A percentile compares a stretch with the other conserved stretches of the same genome.
Evolutionary conservation across 805 yeast genomes (phyloP).

Genomic region (Yamadazyma philogaea): DNA sequence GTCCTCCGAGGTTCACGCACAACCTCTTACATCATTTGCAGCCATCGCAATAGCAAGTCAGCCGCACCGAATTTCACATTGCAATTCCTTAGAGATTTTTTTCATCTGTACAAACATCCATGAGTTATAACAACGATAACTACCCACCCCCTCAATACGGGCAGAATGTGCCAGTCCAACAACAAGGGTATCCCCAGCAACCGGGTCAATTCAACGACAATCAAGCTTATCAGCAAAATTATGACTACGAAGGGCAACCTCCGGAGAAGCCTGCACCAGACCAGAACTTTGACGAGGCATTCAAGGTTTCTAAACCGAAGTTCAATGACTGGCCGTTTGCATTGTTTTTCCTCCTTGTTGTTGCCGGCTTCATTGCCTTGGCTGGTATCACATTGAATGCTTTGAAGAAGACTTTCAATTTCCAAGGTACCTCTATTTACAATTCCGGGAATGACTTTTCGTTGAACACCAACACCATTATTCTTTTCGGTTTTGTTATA

Average conservation of each 20-base stretch:
- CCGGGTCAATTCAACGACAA: conserved; percentile 4
- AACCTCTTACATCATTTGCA: not conserved
- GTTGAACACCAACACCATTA: conserved; percentile 69
- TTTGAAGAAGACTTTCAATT: conserved; percentile 52
- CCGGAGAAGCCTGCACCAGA: conserved; percentile 33
- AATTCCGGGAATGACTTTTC: conserved; percentile 51
- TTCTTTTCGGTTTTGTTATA: conserved; percentile 64
- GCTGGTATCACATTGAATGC: conserved; percentile 68
- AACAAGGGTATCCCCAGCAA: conserved; percentile 15
- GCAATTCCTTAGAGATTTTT: not conserved
- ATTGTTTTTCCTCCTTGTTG: conserved; percentile 42
- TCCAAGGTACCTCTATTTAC: conserved; percentile 65
- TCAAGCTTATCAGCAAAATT: conserved; percentile 11
- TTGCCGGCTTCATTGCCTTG: conserved; percentile 66
- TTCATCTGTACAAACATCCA: not conserved
- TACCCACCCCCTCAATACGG: conserved; percentile 8
- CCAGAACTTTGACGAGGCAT: conserved; percentile 60
- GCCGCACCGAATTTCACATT: conserved; percentile 12
- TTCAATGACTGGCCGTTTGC: conserved; percentile 74
- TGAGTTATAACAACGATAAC: conserved; percentile 13
- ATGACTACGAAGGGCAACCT: conserved; percentile 30
- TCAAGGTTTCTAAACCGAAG: conserved; percentile 59
- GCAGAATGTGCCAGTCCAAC: conserved; percentile 14
- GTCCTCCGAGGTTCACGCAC: too few relatives aligned
- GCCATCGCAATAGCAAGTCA: conserved; percentile 8